phyloP scores from a whole-genome alignment of 2,329 filamentous ascomycete species.

The Coniochaeta ligniaria region DNA sequence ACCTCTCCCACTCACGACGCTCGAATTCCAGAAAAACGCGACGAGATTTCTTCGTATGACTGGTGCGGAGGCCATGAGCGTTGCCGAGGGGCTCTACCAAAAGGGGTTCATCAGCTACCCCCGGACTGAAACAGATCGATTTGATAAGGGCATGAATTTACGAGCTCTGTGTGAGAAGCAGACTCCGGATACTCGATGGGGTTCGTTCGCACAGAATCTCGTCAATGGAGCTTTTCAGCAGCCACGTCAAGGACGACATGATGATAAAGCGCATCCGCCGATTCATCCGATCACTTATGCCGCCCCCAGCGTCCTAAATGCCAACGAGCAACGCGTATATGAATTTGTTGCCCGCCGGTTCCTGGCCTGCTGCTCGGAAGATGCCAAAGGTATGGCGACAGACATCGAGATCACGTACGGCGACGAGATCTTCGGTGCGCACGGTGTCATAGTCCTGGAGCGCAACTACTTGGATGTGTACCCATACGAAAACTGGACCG shows the following conservation, averaged over 20 bases:
- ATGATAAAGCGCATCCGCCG: slow-evolving; percentile 94
- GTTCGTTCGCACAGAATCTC: slow-evolving; percentile 68
- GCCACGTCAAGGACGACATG: slow-evolving; percentile 76
- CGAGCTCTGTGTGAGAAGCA: slow-evolving; percentile 77
- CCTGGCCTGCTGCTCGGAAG: slow-evolving; percentile 90
- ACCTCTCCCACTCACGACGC: slow-evolving; percentile 86
- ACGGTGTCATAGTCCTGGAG: slow-evolving; percentile 77
- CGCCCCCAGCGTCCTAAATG: slow-evolving; percentile 52
- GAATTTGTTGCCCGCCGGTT: slow-evolving; percentile 91
- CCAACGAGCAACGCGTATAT: slow-evolving; percentile 72
- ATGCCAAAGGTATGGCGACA: slow-evolving; percentile 79
- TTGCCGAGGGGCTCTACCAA: slow-evolving; percentile 83
- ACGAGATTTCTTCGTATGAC: slow-evolving; percentile 85
- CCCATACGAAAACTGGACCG: slow-evolving; percentile 93
- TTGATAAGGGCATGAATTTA: slow-evolving; percentile 84
- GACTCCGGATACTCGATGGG: slow-evolving; percentile 69
- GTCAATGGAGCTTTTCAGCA: slow-evolving; percentile 70
- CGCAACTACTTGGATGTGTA: slow-evolving; percentile 95
- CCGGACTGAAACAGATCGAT: slow-evolving; percentile 93
- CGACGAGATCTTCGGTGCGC: slow-evolving; percentile 72
- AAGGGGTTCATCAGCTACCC: slow-evolving; percentile 97
- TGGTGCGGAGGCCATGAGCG: slow-evolving; percentile 81
- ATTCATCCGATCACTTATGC: slow-evolving; percentile 94
- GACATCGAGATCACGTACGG: slow-evolving; percentile 82
- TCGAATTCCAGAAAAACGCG: slow-evolving; percentile 94